Evolutionary conservation across 495 filamentous ascomycete genomes (phyloP), one percentile per base, ranked within the genome.

Genomic region (Paragyromitra xinjiangensis): DNA sequence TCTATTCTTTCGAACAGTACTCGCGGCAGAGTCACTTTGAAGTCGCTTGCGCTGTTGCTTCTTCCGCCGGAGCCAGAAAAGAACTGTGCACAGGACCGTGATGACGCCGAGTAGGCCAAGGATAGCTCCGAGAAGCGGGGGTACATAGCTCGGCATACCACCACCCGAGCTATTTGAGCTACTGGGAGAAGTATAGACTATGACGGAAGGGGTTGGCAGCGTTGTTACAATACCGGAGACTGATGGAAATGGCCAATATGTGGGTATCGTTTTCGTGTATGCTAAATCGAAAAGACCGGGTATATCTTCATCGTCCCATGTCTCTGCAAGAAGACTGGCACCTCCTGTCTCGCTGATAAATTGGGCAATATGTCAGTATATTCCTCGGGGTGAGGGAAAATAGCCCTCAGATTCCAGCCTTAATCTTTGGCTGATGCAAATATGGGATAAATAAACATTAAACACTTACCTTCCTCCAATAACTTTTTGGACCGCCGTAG

Each of bases 71-170:
- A 89, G 85, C 72, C 85, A 91, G 12, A 91, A 84, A 2, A 92
- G 81, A 63, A 89, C 85, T 16, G 83, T 83, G 3, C 88, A 85
- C 26, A 85, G 84, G 5, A 88, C 79, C 24, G 86, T 86, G 22
- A 87, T 86, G 22, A 92, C 70, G 64, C 90, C 84, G 42, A 91
- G 81, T 1, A 93, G 84, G 8, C 91, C 91, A 1, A 91, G 83
- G 0, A 93, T 86, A 4, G 91, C 89, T 4, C 90, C 92, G 19
- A 94, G 85, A 1, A 93, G 87, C 1, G 90, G 89, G 0, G 86
- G 88, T 1, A 91, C 85, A 84, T 89, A 93, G 0, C 81, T 82
- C 4, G 91, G 90, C 11, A 89, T 84, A 4, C 88, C 85, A n/a
- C 83, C 77, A 34, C 24, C 11, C 8, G 37, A 34, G 42, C 82